Conservation (phyloP, 2,329 filamentous ascomycete genomes). For the Hirsutella rhossiliensis region DNA sequence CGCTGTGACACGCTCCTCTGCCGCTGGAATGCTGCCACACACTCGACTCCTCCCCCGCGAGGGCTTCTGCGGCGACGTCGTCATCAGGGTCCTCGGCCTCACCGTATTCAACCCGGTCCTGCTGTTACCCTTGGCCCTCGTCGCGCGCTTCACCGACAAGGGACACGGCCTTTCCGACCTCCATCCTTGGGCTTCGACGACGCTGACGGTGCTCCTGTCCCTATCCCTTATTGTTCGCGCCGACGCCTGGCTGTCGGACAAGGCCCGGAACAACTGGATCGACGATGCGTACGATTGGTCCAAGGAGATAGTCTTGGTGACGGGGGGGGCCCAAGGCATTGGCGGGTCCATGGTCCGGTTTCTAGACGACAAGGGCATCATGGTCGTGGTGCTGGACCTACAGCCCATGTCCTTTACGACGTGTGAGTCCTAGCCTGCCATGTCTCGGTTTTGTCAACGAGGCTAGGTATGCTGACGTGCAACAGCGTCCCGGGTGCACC, state of each 20-base stretch:
- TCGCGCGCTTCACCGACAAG: constrained; percentile 50
- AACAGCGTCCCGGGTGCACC: constrained; percentile 41
- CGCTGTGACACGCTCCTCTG: not conserved
- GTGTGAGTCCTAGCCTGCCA: constrained; percentile 20
- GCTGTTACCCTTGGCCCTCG: constrained; percentile 50
- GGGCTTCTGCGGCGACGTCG: constrained; percentile 48
- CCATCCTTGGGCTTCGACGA: constrained; percentile 36
- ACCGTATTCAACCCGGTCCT: constrained; percentile 54
- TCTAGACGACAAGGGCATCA: constrained; percentile 52
- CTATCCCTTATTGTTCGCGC: constrained; percentile 14
- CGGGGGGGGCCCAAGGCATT: constrained; percentile 64
- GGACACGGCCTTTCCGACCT: constrained; percentile 42
- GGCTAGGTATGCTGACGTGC: not conserved
- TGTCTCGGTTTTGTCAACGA: not conserved
- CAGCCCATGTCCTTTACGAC: constrained; percentile 44
- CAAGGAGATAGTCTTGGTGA: constrained; percentile 60
- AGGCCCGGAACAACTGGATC: constrained; percentile 22
- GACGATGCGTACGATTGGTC: constrained; percentile 47
- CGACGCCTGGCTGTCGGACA: constrained; percentile 19
- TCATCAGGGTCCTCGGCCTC: constrained; percentile 42
- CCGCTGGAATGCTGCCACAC: constrained; percentile 26
- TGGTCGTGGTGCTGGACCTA: constrained; percentile 61
- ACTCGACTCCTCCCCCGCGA: constrained; percentile 41
- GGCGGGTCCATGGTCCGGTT: constrained; percentile 52
- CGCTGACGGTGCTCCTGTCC: constrained; percentile 27